Conservation (phyloP, 495 filamentous ascomycete species). For the Sabuloglossum arenarium region DNA sequence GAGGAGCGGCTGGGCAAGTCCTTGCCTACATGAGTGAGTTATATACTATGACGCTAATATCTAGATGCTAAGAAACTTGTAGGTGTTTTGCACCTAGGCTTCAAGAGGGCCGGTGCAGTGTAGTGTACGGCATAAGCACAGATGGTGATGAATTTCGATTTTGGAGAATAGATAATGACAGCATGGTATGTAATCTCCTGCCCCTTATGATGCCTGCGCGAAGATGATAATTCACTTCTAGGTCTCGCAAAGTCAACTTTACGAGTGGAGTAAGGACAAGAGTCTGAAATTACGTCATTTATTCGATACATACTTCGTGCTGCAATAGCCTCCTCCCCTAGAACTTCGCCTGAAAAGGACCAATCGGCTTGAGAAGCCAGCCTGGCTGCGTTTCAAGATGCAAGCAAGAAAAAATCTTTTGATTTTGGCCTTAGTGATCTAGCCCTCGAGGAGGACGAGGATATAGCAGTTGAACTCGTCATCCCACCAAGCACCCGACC, state of each 20-base stretch:
- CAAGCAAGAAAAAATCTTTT: constrained; percentile 1
- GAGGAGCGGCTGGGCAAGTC: background rate
- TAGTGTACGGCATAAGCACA: constrained; percentile 1
- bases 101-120: background rate
- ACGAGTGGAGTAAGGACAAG: background rate
- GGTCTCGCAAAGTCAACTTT: constrained; percentile 1
- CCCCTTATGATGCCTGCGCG: background rate
- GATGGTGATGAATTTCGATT: background rate
- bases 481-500: background rate
- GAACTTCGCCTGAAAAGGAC: background rate
- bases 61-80: background rate
- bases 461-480: background rate
- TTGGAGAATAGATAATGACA: background rate
- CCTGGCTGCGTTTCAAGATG: background rate
- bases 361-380: background rate
- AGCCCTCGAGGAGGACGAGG: background rate
- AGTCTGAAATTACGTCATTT: background rate
- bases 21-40: background rate
- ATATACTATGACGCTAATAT: background rate
- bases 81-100: background rate
- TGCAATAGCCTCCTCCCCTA: background rate
- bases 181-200: background rate
- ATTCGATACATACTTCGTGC: background rate
- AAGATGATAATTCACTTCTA: background rate
- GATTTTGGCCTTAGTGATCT: background rate